Evolutionary conservation across 768 basidiomycete species (phyloP), one percentile per base, ranked within the genome.

Genomic region (Mycena belliarum): DNA sequence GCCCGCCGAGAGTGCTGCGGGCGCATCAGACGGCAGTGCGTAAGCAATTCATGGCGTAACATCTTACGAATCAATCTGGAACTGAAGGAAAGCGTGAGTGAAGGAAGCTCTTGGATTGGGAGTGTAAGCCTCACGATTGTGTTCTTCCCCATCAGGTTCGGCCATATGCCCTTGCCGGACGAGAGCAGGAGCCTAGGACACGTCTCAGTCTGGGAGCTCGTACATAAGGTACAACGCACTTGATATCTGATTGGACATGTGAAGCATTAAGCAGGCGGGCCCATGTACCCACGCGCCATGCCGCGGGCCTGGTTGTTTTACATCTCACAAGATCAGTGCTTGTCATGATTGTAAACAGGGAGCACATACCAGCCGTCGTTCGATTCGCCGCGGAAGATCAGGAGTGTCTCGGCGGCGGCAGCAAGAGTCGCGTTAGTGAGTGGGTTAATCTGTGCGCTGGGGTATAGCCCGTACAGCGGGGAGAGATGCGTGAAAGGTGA

Each of bases 221-320:
- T 32, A 32, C 7, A 32, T 32, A 32, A 32, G 12, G 6, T 6
- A 32, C 6, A 6, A 56, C 47, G 41, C n/a, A 23, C 55, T 56
- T 56, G 25, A 56, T 56, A 35, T 56, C 55, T 5, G 37, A 49
- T n/a, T 56, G 55, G 18, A 43, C 41, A 26, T 56, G 55, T 7
- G 12, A 18, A 5, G 55, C 40, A 26, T 55, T 43, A 29, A 64
- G 33, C 15, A 64, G 49, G 6, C 63, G 55, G 4, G 63, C 63
- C 45, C 59, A 64, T 2, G 59, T 41, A 10, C 59, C 59, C 14
- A 59, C 60, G 11, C 63, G 51, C 63, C 63, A 64, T 6, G 63
- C 63, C 4, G 52, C 57, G 1, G 63, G 56, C 55, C 55, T 56
- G 23, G 20, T 7, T 8, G 29, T 32, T 32, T 32, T 6, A 32